Conservation (phyloP, 2,329 filamentous ascomycete genomes). For the Falciphora oryzae region DNA sequence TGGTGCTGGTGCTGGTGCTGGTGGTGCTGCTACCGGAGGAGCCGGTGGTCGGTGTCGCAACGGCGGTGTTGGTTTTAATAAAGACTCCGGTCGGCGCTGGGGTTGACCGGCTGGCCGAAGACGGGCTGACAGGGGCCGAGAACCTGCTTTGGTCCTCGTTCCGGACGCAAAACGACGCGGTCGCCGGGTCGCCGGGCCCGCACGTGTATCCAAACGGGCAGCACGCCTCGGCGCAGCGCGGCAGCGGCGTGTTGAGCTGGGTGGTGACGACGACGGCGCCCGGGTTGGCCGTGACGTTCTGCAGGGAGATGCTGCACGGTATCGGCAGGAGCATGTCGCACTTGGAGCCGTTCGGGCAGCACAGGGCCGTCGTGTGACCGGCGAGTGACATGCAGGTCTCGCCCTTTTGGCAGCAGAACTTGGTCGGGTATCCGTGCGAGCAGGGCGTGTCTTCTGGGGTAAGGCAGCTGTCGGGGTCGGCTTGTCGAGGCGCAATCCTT, state of each 20-base stretch:
- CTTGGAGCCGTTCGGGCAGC: constrained; percentile 55
- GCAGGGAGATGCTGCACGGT: constrained; percentile 57
- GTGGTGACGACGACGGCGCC: constrained; percentile 60
- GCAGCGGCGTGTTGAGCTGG: constrained; percentile 49
- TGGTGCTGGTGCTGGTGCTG: not conserved
- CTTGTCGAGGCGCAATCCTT: not conserved
- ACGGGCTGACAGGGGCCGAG: not conserved
- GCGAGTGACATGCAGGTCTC: constrained; percentile 56
- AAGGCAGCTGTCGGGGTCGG: not conserved
- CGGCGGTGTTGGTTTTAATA: not conserved
- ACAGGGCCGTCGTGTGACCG: constrained; percentile 60
- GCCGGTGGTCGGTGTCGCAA: not conserved
- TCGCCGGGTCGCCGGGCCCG: constrained; percentile 26
- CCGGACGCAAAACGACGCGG: constrained; percentile 41
- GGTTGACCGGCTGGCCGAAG: not conserved
- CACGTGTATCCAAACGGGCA: constrained; percentile 71
- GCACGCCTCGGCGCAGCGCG: constrained; percentile 49
- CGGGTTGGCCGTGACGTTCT: constrained; percentile 53
- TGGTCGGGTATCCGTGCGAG: not conserved
- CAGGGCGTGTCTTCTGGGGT: not conserved
- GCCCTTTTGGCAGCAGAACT: constrained; percentile 57
- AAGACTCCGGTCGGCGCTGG: not conserved
- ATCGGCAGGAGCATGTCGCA: constrained; percentile 59
- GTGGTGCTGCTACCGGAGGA: too few species aligned
- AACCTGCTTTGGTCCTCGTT: constrained; percentile 41